A percentile compares a stretch with the other conserved stretches of the same genome.
Conservation (phyloP, 306 rosid species). For the Benincasa hispida region DNA sequence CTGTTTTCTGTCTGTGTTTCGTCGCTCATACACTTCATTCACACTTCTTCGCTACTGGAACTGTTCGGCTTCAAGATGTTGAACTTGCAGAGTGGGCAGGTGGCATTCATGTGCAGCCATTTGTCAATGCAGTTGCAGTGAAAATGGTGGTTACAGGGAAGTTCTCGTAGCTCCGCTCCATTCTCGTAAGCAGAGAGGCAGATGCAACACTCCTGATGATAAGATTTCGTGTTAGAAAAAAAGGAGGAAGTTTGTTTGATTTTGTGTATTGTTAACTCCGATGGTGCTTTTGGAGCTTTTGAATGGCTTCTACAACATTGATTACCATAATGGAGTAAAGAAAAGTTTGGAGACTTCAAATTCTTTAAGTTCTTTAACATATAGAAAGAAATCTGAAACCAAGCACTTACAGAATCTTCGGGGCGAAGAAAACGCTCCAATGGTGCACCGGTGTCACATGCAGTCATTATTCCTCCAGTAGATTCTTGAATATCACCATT, state of each 20-base stretch:
- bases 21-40: neutral
- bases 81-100: constrained; percentile 89
- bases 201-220: constrained; percentile 68
- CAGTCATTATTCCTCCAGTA: constrained; percentile 44
- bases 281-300: neutral
- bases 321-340: neutral
- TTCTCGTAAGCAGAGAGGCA: constrained; percentile 64
- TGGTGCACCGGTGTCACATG: constrained; percentile 33
- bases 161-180: constrained; percentile 55
- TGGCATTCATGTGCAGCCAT: constrained; percentile 69
- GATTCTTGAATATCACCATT: constrained; percentile 41
- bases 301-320: neutral
- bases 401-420: constrained; percentile 70
- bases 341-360: neutral
- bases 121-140: constrained; percentile 79
- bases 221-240: constrained; percentile 12
- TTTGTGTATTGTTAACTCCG: neutral
- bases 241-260: neutral
- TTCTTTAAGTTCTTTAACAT: neutral
- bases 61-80: constrained; percentile 37
- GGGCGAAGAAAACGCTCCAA: constrained; percentile 32
- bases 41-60: constrained; percentile 25
- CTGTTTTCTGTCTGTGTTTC: neutral
- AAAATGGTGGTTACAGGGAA: constrained; percentile 80
- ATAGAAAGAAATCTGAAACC: neutral